Conservation (phyloP, 83 land plant species). For the Thuja plicata region DNA sequence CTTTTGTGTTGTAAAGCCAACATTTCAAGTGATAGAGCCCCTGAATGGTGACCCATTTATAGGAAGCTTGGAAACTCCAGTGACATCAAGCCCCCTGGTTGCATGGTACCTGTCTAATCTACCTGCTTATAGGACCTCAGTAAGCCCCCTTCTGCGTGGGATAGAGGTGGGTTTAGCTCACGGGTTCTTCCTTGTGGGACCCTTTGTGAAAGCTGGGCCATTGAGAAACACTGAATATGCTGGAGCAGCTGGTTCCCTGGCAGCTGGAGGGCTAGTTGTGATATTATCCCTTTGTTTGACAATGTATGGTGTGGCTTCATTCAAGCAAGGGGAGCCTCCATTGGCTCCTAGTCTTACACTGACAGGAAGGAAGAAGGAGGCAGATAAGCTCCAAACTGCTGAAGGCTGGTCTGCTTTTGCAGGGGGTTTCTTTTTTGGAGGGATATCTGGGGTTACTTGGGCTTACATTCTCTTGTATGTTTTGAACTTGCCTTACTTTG, state of each 20-base stretch:
- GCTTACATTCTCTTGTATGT: conserved; percentile 94
- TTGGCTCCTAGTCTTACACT: conserved; percentile 82
- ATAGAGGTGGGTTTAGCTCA: conserved; percentile 90
- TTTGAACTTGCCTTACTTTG: conserved; percentile 91
- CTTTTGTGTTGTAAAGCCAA: conserved; percentile 38
- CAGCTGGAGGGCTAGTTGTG: conserved; percentile 84
- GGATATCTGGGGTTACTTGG: conserved; percentile 94
- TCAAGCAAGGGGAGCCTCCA: conserved; percentile 88
- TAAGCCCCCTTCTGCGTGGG: conserved; percentile 89
- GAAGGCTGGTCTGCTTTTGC: conserved; percentile 95
- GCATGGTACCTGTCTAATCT: conserved; percentile 99
- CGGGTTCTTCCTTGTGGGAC: conserved; percentile 88
- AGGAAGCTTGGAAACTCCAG: conserved; percentile 92
- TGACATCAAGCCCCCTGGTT: conserved; percentile 87
- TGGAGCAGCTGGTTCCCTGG: conserved; percentile 80
- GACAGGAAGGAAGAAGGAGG: conserved; percentile 89
- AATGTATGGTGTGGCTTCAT: conserved; percentile 88
- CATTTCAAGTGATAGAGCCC: conserved; percentile 94
- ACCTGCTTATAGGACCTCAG: conserved; percentile 96
- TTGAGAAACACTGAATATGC: conserved; percentile 58
- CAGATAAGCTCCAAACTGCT: conserved; percentile 95
- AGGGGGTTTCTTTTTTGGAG: conserved; percentile 99
- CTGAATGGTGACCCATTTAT: conserved; percentile 98
- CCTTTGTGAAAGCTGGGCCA: conserved; percentile 82
- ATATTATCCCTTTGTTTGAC: conserved; percentile 83